Base-by-base conservation (phyloP, 352 stramenopile species). In the Phytophthora kernoviae region DNA sequence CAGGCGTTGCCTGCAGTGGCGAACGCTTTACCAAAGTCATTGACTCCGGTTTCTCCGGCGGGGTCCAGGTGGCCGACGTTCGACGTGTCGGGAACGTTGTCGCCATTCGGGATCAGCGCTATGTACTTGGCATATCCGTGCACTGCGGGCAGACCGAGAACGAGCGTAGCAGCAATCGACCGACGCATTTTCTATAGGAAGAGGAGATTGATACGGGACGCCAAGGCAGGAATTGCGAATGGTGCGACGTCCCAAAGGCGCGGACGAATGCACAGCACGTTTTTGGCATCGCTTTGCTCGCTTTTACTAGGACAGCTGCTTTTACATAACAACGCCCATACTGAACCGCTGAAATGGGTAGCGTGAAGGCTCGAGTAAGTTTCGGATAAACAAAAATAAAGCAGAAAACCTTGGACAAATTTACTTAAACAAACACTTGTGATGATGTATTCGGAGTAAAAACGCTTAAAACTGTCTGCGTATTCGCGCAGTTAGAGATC, bases 21-120 rank as follows among this genome's bases (percentile, higher is more conserved):
- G 55, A 93, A 94, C 2, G 82, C 84, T 14, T 73, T 50, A 21
- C 87, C 87, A 40, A 96, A 94, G 32, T 48, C 56, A 51, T 87
- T 93, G n/a, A 79, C 22, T 8, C 73, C 76, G 11, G 74, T 79
- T 12, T 72, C 61, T 45, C 71, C 79, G 0, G 69, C 67, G 2
- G 68, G 34, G 43, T 79, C 63, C 32, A 81, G 50, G 56, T 96
- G 87, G 4, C 84, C 87, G 24, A 93, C 62, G 18, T 76, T 80
- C 12, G 65, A 26, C 33, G 56, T 48, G 51, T 72, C 64, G 0
- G 75, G 66, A n/a, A 92, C 68, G 32, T 77, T 70, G 30, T 44
- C 71, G 20, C 76, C 80, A 49, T 92, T 92, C 33, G 82, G 82
- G 33, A 88, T 41, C 15, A 84, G 55, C 30, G 65, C 54, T 2